Evolutionary conservation across 768 basidiomycete genomes (phyloP).

Genomic region (Lactarius trivialis): DNA sequence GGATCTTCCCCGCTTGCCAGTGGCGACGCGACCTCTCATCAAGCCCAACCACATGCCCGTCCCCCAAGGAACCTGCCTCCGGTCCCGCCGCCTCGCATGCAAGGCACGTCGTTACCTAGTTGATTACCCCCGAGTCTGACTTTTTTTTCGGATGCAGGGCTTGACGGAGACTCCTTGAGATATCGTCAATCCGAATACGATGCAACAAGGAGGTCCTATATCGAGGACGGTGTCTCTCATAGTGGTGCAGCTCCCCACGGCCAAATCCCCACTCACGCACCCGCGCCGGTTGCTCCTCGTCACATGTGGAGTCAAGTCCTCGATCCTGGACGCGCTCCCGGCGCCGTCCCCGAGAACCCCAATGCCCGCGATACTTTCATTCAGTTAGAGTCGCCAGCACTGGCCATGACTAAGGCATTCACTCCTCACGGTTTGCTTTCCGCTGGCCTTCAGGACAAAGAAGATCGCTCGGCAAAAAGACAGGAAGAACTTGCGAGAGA

Average conservation of each 20-base stretch:
- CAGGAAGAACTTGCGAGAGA: slow-evolving; percentile 94
- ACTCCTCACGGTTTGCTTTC: slow-evolving; percentile 91
- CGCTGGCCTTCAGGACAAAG: slow-evolving; percentile 91
- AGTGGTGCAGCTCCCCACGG: slow-evolving; percentile 1
- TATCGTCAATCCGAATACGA: slow-evolving; percentile 51
- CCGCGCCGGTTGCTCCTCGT: slow-evolving; percentile 46
- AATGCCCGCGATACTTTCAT: slow-evolving; percentile 53
- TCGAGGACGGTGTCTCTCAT: slow-evolving; percentile 39
- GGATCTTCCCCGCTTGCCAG: slow-evolving; percentile 17
- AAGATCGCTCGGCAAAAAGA: slow-evolving; percentile 90
- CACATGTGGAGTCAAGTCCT: slow-evolving; percentile 87
- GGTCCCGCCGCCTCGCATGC: slow-evolving; percentile 17
- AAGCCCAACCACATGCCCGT: slow-evolving; percentile 9
- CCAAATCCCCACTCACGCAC: slow-evolving; percentile 19
- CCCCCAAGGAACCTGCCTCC: slow-evolving; percentile 25
- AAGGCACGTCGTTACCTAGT: slow-evolving; percentile 11
- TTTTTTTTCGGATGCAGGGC: slow-evolving; percentile 28
- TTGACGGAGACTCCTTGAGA: slow-evolving; percentile 33
- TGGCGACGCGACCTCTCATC: slow-evolving; percentile 5
- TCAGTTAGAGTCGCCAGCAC: slow-evolving; percentile 62
- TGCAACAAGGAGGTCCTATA: slow-evolving; percentile 45
- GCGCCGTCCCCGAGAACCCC: slow-evolving; percentile 32
- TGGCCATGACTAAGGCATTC: slow-evolving; percentile 87
- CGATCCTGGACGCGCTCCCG: slow-evolving; percentile 54
- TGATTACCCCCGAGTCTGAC: not conserved